Percentiles rank a stretch among this genome's conserved stretches.
Evolutionary conservation across 495 filamentous ascomycete species (phyloP).

Genomic region (Trichoderma asperelloides): DNA sequence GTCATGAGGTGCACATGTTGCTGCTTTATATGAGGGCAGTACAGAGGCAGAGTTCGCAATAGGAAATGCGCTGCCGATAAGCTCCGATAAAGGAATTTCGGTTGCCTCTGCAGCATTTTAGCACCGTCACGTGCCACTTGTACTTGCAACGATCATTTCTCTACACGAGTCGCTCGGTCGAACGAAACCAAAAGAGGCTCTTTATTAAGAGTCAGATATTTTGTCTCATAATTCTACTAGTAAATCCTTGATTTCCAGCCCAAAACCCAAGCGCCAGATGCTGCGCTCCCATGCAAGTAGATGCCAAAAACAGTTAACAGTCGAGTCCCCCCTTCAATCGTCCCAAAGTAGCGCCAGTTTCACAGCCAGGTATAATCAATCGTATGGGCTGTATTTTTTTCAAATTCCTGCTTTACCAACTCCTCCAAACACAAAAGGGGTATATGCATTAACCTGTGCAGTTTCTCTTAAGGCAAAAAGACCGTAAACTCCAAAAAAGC

Average conservation of each 20-base stretch:
- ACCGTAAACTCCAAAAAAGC: background rate
- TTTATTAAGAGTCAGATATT: background rate
- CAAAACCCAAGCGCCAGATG: background rate
- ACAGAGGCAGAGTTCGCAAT: background rate
- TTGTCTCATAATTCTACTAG: background rate
- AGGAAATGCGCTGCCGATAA: conserved; percentile 2
- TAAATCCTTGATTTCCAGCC: background rate
- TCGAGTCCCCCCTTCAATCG: background rate
- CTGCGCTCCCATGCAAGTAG: background rate
- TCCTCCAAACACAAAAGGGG: background rate
- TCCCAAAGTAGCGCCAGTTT: background rate
- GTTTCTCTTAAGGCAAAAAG: background rate
- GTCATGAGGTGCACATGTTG: conserved; percentile 26
- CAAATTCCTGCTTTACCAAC: background rate
- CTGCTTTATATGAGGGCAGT: background rate
- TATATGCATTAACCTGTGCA: background rate
- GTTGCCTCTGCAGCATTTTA: background rate
- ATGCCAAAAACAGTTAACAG: background rate
- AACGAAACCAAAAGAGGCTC: background rate
- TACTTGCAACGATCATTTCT: background rate
- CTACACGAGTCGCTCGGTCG: background rate
- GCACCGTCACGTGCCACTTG: background rate
- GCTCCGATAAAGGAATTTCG: background rate
- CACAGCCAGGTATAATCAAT: background rate
- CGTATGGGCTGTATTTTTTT: background rate